Percentiles rank a stretch among this genome's conserved stretches.
Conservation (phyloP, 2,329 filamentous ascomycete species). For the Aspergillus carbonarius region DNA sequence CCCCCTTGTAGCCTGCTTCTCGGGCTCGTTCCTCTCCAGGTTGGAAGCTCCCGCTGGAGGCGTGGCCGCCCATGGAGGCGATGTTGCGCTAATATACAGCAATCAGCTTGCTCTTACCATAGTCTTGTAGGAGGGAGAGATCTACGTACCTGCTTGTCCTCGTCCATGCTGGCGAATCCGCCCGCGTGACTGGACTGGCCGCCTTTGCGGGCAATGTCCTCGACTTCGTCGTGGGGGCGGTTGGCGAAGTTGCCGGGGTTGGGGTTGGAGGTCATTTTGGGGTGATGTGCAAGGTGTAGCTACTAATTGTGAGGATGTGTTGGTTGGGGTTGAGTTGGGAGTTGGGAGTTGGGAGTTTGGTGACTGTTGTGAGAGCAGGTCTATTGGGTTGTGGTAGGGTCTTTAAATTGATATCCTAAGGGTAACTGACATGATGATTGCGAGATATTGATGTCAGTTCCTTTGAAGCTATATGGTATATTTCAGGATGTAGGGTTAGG, state of each 20-base stretch:
- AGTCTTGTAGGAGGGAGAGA: slow-evolving; percentile 29
- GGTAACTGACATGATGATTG: neutral
- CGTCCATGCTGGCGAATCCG: slow-evolving; percentile 32
- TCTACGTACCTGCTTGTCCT: slow-evolving; percentile 29
- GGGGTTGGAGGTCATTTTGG: slow-evolving; percentile 22
- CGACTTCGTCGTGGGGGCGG: slow-evolving; percentile 48
- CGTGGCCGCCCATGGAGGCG: slow-evolving; percentile 56
- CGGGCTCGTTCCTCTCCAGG: slow-evolving; percentile 53
- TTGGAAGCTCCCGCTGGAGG: slow-evolving; percentile 56
- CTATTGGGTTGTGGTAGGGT: neutral
- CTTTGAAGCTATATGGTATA: neutral
- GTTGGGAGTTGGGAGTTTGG: neutral
- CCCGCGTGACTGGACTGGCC: slow-evolving; percentile 32
- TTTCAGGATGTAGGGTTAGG: neutral
- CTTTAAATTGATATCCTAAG: neutral
- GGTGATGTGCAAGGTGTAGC: too few species aligned
- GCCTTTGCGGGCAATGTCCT: slow-evolving; percentile 40
- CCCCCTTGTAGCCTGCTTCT: slow-evolving; percentile 57
- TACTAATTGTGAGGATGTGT: too few species aligned
- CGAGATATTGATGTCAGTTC: neutral
- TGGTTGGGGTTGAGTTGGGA: too few species aligned
- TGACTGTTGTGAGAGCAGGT: neutral
- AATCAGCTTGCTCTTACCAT: too few species aligned
- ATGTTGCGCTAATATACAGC: too few species aligned
- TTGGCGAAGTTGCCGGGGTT: slow-evolving; percentile 45